Percentiles rank a stretch among this genome's conserved stretches.
These are phyloP conservation scores for Phytophthora hybrid DNA, from an alignment of 352 stramenopile genomes.

Conservation along the genomic window DNA sequence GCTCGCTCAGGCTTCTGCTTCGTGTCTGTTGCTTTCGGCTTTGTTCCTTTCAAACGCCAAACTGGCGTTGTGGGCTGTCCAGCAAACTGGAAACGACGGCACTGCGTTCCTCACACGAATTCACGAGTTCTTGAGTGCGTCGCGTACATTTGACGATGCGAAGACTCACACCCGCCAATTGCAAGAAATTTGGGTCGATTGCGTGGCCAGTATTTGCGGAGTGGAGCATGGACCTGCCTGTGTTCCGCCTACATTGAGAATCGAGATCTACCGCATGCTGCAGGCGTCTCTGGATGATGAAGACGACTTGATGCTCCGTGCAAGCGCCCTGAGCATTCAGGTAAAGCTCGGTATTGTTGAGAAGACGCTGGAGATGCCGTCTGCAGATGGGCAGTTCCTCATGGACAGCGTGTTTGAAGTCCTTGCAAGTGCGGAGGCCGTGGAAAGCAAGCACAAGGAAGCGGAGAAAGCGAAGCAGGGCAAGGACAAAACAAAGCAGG, in stretches of 20 bases:
- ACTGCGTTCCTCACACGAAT: constrained; percentile 60
- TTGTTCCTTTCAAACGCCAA: constrained; percentile 88
- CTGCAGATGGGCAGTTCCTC: constrained; percentile 66
- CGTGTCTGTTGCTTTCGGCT: constrained; percentile 75
- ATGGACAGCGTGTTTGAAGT: constrained; percentile 81
- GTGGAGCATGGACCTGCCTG: constrained; percentile 75
- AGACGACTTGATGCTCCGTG: constrained; percentile 75
- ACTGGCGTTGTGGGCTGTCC: constrained; percentile 77
- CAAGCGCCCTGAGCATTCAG: constrained; percentile 82
- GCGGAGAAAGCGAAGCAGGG: constrained; percentile 33
- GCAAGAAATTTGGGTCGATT: constrained; percentile 86
- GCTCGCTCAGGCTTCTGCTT: constrained; percentile 66
- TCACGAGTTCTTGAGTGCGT: constrained; percentile 71
- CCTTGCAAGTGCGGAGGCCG: constrained; percentile 64
- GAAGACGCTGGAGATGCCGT: constrained; percentile 79
- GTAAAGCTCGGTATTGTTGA: constrained; percentile 87
- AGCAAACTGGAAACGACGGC: constrained; percentile 71
- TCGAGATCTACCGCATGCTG: constrained; percentile 85
- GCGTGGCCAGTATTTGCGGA: constrained; percentile 79
- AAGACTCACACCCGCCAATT: constrained; percentile 60
- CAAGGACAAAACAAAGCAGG: constrained; percentile 30
- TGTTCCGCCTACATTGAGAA: constrained; percentile 67
- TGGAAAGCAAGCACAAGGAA: constrained; percentile 51
- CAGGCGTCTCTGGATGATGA: constrained; percentile 72
- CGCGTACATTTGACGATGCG: constrained; percentile 51